phyloP scores from a whole-genome alignment of 1,284 basidiomycete genomes.

The Phylloboletellus chloephorus region DNA sequence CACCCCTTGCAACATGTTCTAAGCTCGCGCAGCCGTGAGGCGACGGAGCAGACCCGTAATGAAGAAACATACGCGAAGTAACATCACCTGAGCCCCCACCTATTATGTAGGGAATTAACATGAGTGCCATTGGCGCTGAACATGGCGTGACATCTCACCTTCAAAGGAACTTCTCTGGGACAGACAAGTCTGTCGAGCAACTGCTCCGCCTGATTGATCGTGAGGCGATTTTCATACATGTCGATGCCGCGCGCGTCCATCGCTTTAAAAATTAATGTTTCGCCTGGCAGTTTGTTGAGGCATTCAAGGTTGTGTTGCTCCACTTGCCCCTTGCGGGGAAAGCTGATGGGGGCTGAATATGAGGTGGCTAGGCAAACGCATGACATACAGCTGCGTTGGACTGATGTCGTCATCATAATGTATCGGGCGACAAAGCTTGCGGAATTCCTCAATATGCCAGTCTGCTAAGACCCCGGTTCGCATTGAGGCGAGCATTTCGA shows the following conservation, averaged over 20 bases:
- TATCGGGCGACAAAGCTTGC: slow-evolving; percentile 41
- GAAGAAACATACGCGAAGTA: slow-evolving; percentile 55
- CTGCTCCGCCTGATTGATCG: slow-evolving; percentile 18
- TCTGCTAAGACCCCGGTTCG: slow-evolving; percentile 48
- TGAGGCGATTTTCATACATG: slow-evolving; percentile 19
- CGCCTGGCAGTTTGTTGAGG: slow-evolving; percentile 18
- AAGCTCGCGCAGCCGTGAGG: slow-evolving; percentile 1
- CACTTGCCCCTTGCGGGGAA: slow-evolving; percentile 25
- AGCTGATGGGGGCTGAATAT: slow-evolving; percentile 13
- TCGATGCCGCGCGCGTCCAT: slow-evolving; percentile 28
- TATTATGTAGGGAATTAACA: neutral
- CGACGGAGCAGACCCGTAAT: neutral
- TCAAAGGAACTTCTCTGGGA: slow-evolving; percentile 30
- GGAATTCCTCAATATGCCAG: slow-evolving; percentile 37
- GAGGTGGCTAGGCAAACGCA: neutral
- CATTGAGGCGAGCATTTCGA: slow-evolving; percentile 72
- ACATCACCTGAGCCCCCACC: slow-evolving; percentile 54
- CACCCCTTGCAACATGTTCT: slow-evolving; percentile 47
- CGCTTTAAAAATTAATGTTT: slow-evolving; percentile 15
- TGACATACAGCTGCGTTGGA: slow-evolving; percentile 55
- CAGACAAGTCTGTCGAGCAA: slow-evolving; percentile 31
- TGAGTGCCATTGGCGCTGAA: neutral
- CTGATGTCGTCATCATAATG: slow-evolving; percentile 49
- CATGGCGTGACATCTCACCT: slow-evolving; percentile 14
- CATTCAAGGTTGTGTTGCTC: slow-evolving; percentile 22